Percentiles rank a stretch among this genome's conserved stretches.
These are phyloP conservation scores for Atalantia buxifolia DNA, from an alignment of 345 rosid genomes.

Conservation along the genomic window DNA sequence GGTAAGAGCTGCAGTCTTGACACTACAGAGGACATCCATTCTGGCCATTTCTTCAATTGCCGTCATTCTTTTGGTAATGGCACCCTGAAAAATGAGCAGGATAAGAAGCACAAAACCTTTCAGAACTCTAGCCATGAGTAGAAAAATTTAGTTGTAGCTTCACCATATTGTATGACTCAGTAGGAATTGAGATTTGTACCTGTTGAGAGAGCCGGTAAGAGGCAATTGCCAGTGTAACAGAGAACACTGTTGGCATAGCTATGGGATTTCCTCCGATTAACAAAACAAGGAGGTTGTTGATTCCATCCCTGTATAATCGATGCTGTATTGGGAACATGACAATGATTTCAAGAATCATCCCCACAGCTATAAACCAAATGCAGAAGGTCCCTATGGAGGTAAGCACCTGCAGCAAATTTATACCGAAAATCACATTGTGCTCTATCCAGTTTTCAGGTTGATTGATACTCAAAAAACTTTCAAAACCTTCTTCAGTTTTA, in stretches of 20 bases:
- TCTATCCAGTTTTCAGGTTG: conserved; percentile 22
- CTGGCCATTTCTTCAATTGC: conserved; percentile 99
- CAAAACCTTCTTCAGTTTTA: not conserved
- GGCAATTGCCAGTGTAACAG: conserved; percentile 90
- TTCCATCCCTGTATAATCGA: conserved; percentile 75
- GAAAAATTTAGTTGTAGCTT: not conserved
- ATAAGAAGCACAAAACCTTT: not conserved
- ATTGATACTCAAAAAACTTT: not conserved
- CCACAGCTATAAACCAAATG: conserved; percentile 93
- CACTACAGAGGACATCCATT: conserved; percentile 98
- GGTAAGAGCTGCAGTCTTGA: conserved; percentile 96
- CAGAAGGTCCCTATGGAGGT: conserved; percentile 94
- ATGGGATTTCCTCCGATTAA: conserved; percentile 96
- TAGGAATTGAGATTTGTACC: conserved; percentile 36
- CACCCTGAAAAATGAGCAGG: conserved; percentile 51
- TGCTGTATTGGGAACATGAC: conserved; percentile 88
- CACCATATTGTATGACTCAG: not conserved
- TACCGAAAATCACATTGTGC: conserved; percentile 5
- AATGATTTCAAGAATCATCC: conserved; percentile 89
- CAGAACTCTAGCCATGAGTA: too few species aligned
- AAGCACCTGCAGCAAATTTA: conserved; percentile 57
- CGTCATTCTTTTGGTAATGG: conserved; percentile 97
- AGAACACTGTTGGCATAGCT: conserved; percentile 96
- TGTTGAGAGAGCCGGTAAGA: conserved; percentile 92
- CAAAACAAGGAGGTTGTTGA: conserved; percentile 94